Conservation (phyloP, 371 early-diverging fungal species). For the Aphelidium insulamus region DNA sequence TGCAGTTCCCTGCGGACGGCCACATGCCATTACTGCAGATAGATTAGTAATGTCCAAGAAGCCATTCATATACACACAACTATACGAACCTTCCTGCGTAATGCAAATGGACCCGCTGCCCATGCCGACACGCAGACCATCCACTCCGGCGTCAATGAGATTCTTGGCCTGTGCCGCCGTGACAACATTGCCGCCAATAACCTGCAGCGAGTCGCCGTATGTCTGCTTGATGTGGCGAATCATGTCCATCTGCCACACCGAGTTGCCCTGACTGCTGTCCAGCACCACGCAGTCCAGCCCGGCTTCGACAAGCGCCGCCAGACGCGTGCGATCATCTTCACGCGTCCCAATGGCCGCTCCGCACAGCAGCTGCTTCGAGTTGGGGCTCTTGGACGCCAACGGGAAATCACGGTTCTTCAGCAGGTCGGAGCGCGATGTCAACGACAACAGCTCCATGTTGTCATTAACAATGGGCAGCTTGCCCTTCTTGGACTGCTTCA, state of each 20-base stretch:
- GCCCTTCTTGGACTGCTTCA: slow-evolving; percentile 75
- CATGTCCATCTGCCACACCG: slow-evolving; percentile 79
- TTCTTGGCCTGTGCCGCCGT: slow-evolving; percentile 81
- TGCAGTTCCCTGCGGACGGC: slow-evolving; percentile 93
- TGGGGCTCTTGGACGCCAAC: slow-evolving; percentile 52
- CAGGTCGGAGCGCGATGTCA: slow-evolving; percentile 79
- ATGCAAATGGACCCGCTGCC: slow-evolving; percentile 93
- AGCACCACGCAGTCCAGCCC: slow-evolving; percentile 84
- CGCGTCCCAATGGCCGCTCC: slow-evolving; percentile 90
- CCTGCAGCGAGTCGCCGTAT: slow-evolving; percentile 41
- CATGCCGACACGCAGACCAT: slow-evolving; percentile 89
- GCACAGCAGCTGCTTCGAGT: slow-evolving; percentile 71
- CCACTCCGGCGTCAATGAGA: slow-evolving; percentile 83
- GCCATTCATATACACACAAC: not conserved
- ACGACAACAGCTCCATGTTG: slow-evolving; percentile 58
- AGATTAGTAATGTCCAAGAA: not conserved
- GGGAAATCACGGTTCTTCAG: slow-evolving; percentile 90
- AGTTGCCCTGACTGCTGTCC: slow-evolving; percentile 89
- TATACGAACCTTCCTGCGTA: slow-evolving; percentile 91
- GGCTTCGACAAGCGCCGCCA: slow-evolving; percentile 64
- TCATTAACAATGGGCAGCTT: slow-evolving; percentile 85
- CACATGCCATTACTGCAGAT: slow-evolving; percentile 95
- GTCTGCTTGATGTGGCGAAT: slow-evolving; percentile 66
- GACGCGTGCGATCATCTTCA: slow-evolving; percentile 60
- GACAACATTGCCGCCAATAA: slow-evolving; percentile 92